A percentile compares a stretch with the other conserved stretches of the same genome.
Evolutionary conservation across 1,284 basidiomycete genomes (phyloP).

Genomic region (Termitomyces sp.): DNA sequence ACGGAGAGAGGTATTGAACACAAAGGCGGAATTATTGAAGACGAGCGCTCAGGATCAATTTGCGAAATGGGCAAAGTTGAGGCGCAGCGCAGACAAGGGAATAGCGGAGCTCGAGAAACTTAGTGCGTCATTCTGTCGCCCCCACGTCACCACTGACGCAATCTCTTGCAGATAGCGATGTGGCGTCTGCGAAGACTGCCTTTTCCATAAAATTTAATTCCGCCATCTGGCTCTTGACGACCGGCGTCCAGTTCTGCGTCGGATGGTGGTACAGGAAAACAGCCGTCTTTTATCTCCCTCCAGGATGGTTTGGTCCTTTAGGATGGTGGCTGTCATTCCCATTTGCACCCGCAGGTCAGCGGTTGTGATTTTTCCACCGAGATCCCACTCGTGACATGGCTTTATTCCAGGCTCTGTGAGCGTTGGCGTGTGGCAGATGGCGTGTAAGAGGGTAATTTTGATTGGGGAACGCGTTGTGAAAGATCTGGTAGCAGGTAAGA

Average conservation of each 20-base stretch:
- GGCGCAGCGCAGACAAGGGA: constrained; percentile 89
- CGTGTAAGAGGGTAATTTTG: constrained; percentile 74
- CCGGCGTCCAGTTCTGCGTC: constrained; percentile 76
- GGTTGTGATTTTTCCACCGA: not conserved
- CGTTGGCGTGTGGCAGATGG: constrained; percentile 88
- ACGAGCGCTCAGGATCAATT: constrained; percentile 98
- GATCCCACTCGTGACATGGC: not conserved
- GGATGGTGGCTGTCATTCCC: constrained; percentile 81
- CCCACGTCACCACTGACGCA: constrained; percentile 5
- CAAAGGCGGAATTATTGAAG: constrained; percentile 81
- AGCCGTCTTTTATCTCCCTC: constrained; percentile 89
- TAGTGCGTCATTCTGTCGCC: constrained; percentile 52
- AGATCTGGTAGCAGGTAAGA: constrained; percentile 39
- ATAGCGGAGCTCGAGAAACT: constrained; percentile 90
- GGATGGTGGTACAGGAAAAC: constrained; percentile 86
- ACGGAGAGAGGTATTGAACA: constrained; percentile 71
- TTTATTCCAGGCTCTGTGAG: constrained; percentile 69
- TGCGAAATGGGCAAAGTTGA: constrained; percentile 96
- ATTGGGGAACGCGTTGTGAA: constrained; percentile 65
- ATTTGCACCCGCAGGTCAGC: constrained; percentile 70
- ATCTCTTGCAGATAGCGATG: constrained; percentile 55
- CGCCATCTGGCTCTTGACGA: constrained; percentile 76
- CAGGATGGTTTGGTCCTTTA: constrained; percentile 82
- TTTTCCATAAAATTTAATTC: constrained; percentile 76
- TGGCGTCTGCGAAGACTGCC: constrained; percentile 56